Conservation (phyloP, 225 moss, liverwort and hornwort species). For the Antitrichia curtipendula region DNA sequence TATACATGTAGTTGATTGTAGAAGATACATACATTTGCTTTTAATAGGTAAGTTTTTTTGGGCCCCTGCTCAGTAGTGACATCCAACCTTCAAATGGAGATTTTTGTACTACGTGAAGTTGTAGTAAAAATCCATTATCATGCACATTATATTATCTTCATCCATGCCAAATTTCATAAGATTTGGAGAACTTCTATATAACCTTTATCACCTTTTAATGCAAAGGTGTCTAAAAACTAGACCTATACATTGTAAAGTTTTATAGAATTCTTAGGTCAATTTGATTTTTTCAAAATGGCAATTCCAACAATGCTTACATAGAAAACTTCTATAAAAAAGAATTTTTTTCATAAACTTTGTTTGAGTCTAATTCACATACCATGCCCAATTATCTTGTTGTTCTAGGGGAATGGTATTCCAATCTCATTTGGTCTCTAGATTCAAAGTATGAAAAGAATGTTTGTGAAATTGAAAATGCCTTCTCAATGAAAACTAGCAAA, state of each 20-base stretch:
- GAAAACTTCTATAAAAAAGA: rapidly evolving
- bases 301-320: rapidly evolving
- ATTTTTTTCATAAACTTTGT: not conserved
- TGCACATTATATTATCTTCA: not conserved
- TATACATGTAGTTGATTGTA: not conserved
- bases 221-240: too few species aligned
- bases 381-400: too few species aligned
- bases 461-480: too few species aligned
- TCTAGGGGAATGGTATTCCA: too few species aligned
- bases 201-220: too few species aligned
- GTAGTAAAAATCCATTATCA: not conserved
- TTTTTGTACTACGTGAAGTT: too few species aligned
- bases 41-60: not conserved
- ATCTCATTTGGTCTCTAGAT: too few species aligned
- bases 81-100: not conserved
- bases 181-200: not conserved
- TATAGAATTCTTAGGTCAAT: not conserved
- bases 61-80: rapidly evolving
- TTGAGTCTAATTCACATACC: not conserved
- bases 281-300: not conserved
- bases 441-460: too few species aligned
- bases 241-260: rapidly evolving
- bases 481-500: too few species aligned
- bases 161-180: not conserved
- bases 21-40: not conserved